Base-by-base conservation (phyloP, 208 protist genomes). In the Leishmania martiniquensis region DNA sequence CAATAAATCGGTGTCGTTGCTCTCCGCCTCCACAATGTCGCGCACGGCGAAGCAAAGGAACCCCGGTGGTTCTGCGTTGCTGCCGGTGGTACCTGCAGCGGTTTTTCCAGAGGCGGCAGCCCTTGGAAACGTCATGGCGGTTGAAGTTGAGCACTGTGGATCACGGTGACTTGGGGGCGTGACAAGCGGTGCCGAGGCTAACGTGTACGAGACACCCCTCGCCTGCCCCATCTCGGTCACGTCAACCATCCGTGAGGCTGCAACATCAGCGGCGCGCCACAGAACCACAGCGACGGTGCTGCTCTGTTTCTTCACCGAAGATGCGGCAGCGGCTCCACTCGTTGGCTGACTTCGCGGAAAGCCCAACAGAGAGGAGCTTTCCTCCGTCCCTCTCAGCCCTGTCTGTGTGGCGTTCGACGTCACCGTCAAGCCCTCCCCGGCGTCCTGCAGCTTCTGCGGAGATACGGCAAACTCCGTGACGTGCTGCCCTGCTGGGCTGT, bases 31-130 rank as follows among this genome's bases (percentile, higher is more conserved):
- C n/a, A 51, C 47, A 4, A 89, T 72, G 44, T 86, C 76, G 34
- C 52, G 52, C 13, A 82, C 42, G 39, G 66, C 77, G 4, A 89
- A 63, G 68, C 85, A 89, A 22, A 89, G 25, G n/a, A 66, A 83
- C 34, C 54, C 42, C 3, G 74, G 68, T 39, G 72, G 60, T 13
- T 25, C 32, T 39, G n/a, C 4, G 57, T 15, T 34, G 29, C 51
- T 34, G 51, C 60, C 57, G 62, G 15, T 44, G 22, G 10, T 47
- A 7, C 7, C 22, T 70, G 13, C 17, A 17, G 47, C n/a, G 47
- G 4, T 22, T 57, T 34, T 32, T 0, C 4, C 47, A 29, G 68
- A 0, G n/a, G 68, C 32, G 29, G 47, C 3, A 6, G 67, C 45
- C 5, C 55, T 69, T 17, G 13, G 20, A 69, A 3, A 45, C 6